These are phyloP conservation scores for Cytospora paraplurivora DNA, from an alignment of 2,329 filamentous ascomycete species.

Conservation along the genomic window DNA sequence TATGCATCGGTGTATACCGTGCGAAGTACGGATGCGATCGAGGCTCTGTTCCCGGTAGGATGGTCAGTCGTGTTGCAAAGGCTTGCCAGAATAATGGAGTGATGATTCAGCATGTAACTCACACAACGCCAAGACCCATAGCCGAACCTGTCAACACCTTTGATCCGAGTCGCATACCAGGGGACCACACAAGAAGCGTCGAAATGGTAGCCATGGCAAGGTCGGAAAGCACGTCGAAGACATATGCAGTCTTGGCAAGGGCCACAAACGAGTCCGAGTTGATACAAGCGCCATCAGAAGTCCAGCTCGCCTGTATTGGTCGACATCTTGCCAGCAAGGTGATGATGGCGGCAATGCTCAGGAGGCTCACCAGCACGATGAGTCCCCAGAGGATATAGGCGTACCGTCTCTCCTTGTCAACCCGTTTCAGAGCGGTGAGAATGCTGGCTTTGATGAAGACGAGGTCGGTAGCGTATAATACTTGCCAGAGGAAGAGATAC, in stretches of 20 bases:
- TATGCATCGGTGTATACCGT: slow-evolving; percentile 27
- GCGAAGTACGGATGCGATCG: slow-evolving; percentile 24
- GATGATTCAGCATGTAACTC: background rate
- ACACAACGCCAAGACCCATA: slow-evolving; percentile 24
- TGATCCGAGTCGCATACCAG: slow-evolving; percentile 18
- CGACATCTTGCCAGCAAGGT: slow-evolving; percentile 25
- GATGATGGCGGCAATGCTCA: slow-evolving; percentile 26
- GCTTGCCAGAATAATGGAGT: background rate
- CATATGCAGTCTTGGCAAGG: slow-evolving; percentile 27
- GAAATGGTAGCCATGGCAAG: slow-evolving; percentile 25
- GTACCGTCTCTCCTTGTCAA: slow-evolving; percentile 22
- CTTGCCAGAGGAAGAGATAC: slow-evolving; percentile 30
- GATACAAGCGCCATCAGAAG: slow-evolving; percentile 21
- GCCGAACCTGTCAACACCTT: slow-evolving; percentile 20
- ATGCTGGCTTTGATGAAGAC: slow-evolving; percentile 29
- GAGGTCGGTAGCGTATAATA: slow-evolving; percentile 25
- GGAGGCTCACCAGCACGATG: slow-evolving; percentile 24
- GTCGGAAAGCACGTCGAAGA: slow-evolving; percentile 26
- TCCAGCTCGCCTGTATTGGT: slow-evolving; percentile 29
- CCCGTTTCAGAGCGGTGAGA: slow-evolving; percentile 22
- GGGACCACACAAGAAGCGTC: slow-evolving; percentile 25
- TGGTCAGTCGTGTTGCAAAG: background rate
- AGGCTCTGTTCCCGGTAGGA: slow-evolving; percentile 13
- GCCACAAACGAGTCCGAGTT: slow-evolving; percentile 24
- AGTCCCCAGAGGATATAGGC: slow-evolving; percentile 23